Base-by-base conservation (phyloP, 352 stramenopile genomes). In the Paralagenidium karlingii region DNA sequence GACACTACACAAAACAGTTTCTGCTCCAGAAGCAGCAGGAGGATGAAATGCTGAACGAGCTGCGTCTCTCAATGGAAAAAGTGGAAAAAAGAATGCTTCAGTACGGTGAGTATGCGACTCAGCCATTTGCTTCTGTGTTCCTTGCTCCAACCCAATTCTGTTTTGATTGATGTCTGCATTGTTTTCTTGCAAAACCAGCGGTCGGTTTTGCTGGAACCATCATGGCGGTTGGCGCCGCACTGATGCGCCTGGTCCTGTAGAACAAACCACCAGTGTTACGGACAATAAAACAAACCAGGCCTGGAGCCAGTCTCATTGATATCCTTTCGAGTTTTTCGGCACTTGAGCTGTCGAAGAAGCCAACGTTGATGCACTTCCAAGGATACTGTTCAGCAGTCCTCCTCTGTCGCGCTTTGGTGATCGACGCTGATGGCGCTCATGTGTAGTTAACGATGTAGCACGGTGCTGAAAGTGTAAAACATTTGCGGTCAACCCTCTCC, bases 1-100 rank as follows among this genome's bases (percentile, higher is more conserved):
- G n/a, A n/a, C n/a, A n/a, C n/a, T n/a, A 33, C 8, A 8, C 29
- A n/a, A n/a, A 40, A 26, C 45, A 61, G 53, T 92, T 92, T 58
- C 45, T 92, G 44, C 55, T 92, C 38, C 78, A 92, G 40, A 92
- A 92, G 53, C 77, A 92, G 47, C 73, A 73, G 3, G 78, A 92
- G 43, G 78, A 92, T 32, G 76, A 89, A 40, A 92, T 76, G 22
- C 52, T 92, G 34, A 90, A 88, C 45, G 75, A 88, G 36, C 49
- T 92, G 43, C 73, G 78, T 24, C 50, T 93, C 32, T 86, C 79
- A 20, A 93, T 90, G 71, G 79, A 93, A 49, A 87, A 82, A 37
- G 76, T 90, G 11, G 76, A 93, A 58, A 93, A 90, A 55, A 71
- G 79, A 25, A 89, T 92, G 60, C 63, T 92, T 8, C 77, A 92